Evolutionary conservation across 352 stramenopile species (phyloP).

Genomic region (Phytophthora melonis): DNA sequence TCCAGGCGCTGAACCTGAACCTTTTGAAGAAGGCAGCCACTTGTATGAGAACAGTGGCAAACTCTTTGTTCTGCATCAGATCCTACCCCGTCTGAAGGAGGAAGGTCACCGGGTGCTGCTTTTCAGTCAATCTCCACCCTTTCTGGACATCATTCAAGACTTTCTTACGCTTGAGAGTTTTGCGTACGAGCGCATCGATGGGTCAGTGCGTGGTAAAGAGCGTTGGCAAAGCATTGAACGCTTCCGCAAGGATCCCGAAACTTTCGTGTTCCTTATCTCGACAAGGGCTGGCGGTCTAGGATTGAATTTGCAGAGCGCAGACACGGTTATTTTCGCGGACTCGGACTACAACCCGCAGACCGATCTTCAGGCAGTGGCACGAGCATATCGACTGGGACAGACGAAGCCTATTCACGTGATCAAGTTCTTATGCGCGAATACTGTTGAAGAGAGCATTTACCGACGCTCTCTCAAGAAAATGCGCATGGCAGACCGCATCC

Average conservation of each 20-base stretch:
- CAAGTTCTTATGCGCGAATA: slow-evolving; percentile 79
- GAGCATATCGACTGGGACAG: slow-evolving; percentile 76
- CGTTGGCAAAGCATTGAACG: slow-evolving; percentile 85
- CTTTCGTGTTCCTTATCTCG: slow-evolving; percentile 91
- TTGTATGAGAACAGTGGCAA: slow-evolving; percentile 85
- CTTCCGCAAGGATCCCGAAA: slow-evolving; percentile 84
- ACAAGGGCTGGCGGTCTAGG: slow-evolving; percentile 77
- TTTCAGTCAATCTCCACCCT: slow-evolving; percentile 81
- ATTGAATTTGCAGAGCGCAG: slow-evolving; percentile 81
- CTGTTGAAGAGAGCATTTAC: slow-evolving; percentile 85
- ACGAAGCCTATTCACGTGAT: slow-evolving; percentile 85
- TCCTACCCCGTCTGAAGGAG: slow-evolving; percentile 78
- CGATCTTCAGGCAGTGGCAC: slow-evolving; percentile 75
- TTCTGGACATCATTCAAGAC: slow-evolving; percentile 86
- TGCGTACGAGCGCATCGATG: slow-evolving; percentile 83
- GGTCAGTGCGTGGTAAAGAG: slow-evolving; percentile 79
- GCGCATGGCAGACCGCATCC: slow-evolving; percentile 78
- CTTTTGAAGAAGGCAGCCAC: slow-evolving; percentile 77
- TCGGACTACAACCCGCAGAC: slow-evolving; percentile 85
- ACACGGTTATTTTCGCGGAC: slow-evolving; percentile 85
- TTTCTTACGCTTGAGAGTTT: slow-evolving; percentile 80
- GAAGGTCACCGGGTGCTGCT: slow-evolving; percentile 88
- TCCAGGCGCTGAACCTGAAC: slow-evolving; percentile 72
- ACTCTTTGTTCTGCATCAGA: slow-evolving; percentile 87
- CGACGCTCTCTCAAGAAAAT: slow-evolving; percentile 75